Evolutionary conservation across 306 rosid genomes (phyloP).

Genomic region (Vicia faba): DNA sequence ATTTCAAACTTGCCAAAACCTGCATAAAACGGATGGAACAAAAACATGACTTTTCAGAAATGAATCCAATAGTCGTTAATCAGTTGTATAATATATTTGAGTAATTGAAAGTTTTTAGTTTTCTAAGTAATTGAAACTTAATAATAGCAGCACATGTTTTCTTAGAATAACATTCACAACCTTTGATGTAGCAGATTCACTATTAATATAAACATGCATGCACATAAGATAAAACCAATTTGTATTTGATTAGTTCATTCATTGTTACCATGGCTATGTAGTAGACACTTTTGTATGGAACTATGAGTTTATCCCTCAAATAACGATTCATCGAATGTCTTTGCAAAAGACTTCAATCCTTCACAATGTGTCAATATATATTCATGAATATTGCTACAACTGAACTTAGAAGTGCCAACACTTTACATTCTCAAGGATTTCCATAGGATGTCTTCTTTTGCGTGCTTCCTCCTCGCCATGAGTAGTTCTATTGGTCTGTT

Average conservation of each 20-base stretch:
- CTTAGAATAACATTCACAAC: conserved; percentile 45
- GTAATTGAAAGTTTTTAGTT: too few species aligned
- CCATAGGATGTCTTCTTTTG: too few species aligned
- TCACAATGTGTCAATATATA: conserved; percentile 58
- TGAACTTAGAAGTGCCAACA: conserved; percentile 61
- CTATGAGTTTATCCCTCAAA: conserved; percentile 59
- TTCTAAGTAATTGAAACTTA: too few species aligned
- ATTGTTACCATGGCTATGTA: conserved; percentile 57
- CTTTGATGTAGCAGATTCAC: conserved; percentile 33
- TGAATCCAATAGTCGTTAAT: too few species aligned
- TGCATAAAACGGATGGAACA: too few species aligned
- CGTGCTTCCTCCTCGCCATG: too few species aligned
- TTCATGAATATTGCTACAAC: conserved; percentile 47
- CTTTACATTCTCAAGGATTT: conserved; percentile 50
- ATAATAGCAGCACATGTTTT: too few species aligned
- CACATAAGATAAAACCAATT: not conserved
- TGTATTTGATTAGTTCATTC: not conserved
- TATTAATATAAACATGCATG: not conserved
- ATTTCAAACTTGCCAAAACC: too few species aligned
- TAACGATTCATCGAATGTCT: conserved; percentile 57
- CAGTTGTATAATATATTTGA: too few species aligned
- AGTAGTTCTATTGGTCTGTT: too few species aligned
- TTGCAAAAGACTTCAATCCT: conserved; percentile 65
- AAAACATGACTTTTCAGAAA: too few species aligned
- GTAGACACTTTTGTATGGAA: conserved; percentile 59